Evolutionary conservation across 176 grass and related monocot species (phyloP).

Genomic region (Lolium rigidum): DNA sequence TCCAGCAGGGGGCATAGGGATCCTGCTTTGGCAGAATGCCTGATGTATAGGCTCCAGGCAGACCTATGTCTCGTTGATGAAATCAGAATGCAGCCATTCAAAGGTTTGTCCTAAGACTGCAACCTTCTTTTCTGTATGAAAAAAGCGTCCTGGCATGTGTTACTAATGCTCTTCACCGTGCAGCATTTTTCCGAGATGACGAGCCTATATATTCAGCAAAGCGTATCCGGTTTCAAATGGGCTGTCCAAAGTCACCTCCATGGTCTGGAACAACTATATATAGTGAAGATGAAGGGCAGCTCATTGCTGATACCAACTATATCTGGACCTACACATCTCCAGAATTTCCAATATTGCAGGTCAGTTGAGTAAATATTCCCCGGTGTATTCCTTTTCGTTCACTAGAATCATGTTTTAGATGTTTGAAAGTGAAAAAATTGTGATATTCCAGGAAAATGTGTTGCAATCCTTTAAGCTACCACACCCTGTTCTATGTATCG

Average conservation of each 20-base stretch:
- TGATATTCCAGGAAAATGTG: constrained; percentile 61
- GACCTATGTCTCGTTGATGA: constrained; percentile 59
- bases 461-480: constrained; percentile 78
- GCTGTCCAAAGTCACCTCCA: constrained; percentile 48
- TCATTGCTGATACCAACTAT: constrained; percentile 48
- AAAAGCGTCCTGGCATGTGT: neutral
- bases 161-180: constrained; percentile 36
- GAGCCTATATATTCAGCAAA: constrained; percentile 69
- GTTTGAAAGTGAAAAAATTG: neutral
- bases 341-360: constrained; percentile 75
- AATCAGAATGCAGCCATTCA: constrained; percentile 72
- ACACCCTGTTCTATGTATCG: constrained; percentile 66
- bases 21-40: constrained; percentile 47
- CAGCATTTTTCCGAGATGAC: constrained; percentile 60
- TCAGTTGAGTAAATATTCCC: constrained; percentile 23
- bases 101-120: constrained; percentile 42
- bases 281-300: constrained; percentile 39
- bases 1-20: constrained; percentile 60
- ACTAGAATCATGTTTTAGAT: neutral
- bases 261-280: constrained; percentile 20
- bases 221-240: constrained; percentile 60
- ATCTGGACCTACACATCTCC: constrained; percentile 72
- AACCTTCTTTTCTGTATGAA: neutral
- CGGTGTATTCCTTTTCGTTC: neutral
- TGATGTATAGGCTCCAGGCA: constrained; percentile 48